Percentiles rank a stretch among this genome's conserved stretches.
Conservation (phyloP, 2,329 filamentous ascomycete species). For the Parascedosporium putredinis region DNA sequence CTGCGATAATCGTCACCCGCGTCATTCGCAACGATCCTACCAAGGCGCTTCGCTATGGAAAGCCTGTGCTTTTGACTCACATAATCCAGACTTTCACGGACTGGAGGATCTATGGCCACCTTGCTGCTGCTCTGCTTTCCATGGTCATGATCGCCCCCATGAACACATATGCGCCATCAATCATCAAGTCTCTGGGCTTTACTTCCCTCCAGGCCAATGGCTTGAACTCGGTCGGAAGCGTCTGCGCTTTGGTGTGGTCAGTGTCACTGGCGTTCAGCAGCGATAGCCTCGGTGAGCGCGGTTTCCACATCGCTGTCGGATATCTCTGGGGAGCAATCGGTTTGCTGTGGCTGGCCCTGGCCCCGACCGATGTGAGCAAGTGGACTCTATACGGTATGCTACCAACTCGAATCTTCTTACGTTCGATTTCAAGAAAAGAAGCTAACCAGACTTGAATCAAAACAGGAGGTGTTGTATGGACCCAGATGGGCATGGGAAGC, state of each 20-base stretch:
- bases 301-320: constrained; percentile 18
- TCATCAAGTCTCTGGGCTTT: constrained; percentile 20
- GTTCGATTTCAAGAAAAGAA: background rate
- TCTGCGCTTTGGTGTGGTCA: constrained; percentile 18
- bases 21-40: constrained; percentile 20
- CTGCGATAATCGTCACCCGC: constrained; percentile 17
- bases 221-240: constrained; percentile 18
- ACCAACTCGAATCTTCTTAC: background rate
- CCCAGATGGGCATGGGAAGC: constrained; percentile 21
- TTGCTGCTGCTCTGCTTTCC: constrained; percentile 16
- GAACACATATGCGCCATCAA: constrained; percentile 20
- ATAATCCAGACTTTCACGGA: constrained; percentile 18
- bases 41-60: constrained; percentile 16
- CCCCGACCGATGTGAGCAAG: constrained; percentile 14
- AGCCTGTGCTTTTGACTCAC: constrained; percentile 16
- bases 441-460: background rate
- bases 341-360: constrained; percentile 18
- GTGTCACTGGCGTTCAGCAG: constrained; percentile 18
- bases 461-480: constrained; percentile 19
- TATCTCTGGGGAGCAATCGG: constrained; percentile 18
- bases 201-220: constrained; percentile 18
- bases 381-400: constrained; percentile 17
- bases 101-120: constrained; percentile 20
- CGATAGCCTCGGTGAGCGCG: constrained; percentile 18
- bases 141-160: constrained; percentile 22